A percentile compares a stretch with the other conserved stretches of the same genome.
These are phyloP conservation scores for Fusarium annulatum DNA, from an alignment of 2,329 filamentous ascomycete species.

Conservation along the genomic window DNA sequence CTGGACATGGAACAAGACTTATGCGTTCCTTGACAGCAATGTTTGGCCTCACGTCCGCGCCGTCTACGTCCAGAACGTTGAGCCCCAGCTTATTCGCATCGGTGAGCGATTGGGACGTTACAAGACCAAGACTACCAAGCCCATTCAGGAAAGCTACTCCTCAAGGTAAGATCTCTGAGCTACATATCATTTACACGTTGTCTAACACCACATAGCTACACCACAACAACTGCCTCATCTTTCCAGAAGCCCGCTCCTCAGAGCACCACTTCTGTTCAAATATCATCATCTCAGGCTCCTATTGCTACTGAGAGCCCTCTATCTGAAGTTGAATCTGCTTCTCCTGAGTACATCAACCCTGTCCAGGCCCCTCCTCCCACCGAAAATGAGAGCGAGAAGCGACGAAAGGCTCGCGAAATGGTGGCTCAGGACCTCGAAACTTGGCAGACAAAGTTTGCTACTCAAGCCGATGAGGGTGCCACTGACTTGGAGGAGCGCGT, in stretches of 20 bases:
- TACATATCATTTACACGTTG: not conserved
- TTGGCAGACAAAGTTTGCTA: slow-evolving; percentile 91
- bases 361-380: slow-evolving; percentile 59
- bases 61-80: slow-evolving; percentile 90
- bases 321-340: slow-evolving; percentile 38
- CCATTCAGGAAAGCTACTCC: slow-evolving; percentile 37
- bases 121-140: slow-evolving; percentile 55
- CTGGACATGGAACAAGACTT: slow-evolving; percentile 76
- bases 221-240: slow-evolving; percentile 46
- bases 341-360: slow-evolving; percentile 46
- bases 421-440: slow-evolving; percentile 81
- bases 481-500: slow-evolving; percentile 77
- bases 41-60: slow-evolving; percentile 85
- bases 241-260: slow-evolving; percentile 52
- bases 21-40: slow-evolving; percentile 77
- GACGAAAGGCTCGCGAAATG: slow-evolving; percentile 70
- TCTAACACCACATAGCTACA: slow-evolving; percentile 32
- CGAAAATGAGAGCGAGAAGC: slow-evolving; percentile 63
- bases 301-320: slow-evolving; percentile 19
- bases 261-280: slow-evolving; percentile 43
- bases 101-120: slow-evolving; percentile 87
- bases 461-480: slow-evolving; percentile 84
- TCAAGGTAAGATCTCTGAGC: slow-evolving; percentile 20
- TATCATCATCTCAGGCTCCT: slow-evolving; percentile 46
- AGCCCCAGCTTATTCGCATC: slow-evolving; percentile 93